phyloP scores from a whole-genome alignment of 108 stramenopile genomes.

The Nitzschia inconspicua region DNA sequence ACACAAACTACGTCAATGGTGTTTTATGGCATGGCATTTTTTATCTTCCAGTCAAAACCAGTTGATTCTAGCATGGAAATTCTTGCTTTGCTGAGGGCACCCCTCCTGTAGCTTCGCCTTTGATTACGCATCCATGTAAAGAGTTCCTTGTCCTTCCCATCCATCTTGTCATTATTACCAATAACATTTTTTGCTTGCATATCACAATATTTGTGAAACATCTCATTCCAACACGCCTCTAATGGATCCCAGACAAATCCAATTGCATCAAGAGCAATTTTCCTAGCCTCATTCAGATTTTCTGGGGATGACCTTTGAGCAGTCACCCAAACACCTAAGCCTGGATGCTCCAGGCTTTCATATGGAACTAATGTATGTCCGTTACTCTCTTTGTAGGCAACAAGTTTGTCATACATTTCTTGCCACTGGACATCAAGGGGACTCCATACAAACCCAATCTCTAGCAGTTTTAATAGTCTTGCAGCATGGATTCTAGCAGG shows the following conservation, averaged over 20 bases:
- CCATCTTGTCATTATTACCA: no score
- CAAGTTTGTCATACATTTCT: constrained; percentile 32
- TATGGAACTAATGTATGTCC: constrained; percentile 35
- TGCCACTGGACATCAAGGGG: constrained; percentile 36
- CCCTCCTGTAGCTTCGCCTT: constrained; percentile 1
- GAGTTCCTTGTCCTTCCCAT: constrained; percentile 48
- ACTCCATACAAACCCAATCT: constrained; percentile 21
- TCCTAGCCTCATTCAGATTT: constrained; percentile 28
- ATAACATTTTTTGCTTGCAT: background rate
- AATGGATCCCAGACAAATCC: constrained; percentile 54
- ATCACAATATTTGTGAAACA: constrained; percentile 29
- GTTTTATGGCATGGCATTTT: no score
- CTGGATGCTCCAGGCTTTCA: constrained; percentile 18
- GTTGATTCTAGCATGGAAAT: constrained; percentile 36
- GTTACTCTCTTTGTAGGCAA: constrained; percentile 28
- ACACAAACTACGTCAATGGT: no score
- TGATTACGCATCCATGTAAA: constrained; percentile 72
- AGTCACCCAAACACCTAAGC: constrained; percentile 36
- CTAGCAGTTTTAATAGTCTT: background rate
- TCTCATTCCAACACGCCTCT: constrained; percentile 46
- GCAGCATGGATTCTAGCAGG: background rate
- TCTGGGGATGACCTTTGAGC: constrained; percentile 28
- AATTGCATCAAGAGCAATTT: constrained; percentile 37
- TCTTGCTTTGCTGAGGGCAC: constrained; percentile 43
- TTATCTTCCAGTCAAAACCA: constrained; percentile 41